Evolutionary conservation across 148 eudicot species (phyloP).

Genomic region (Nyssa sinensis): DNA sequence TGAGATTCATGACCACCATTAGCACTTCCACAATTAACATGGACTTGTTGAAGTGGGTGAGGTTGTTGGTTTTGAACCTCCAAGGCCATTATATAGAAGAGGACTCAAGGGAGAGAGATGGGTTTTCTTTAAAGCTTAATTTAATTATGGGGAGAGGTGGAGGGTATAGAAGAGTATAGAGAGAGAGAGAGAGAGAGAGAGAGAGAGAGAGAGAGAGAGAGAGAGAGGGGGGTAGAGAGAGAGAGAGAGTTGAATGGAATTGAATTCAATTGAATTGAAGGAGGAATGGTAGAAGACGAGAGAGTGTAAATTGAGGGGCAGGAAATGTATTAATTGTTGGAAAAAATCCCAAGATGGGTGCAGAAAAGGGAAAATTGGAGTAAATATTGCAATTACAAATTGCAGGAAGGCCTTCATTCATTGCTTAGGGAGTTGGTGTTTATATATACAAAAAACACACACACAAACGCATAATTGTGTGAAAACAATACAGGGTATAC

Average conservation of each 20-base stretch:
- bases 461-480: background rate
- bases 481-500: too few species aligned
- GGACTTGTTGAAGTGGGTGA: conserved; percentile 19
- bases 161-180: conserved; percentile 2
- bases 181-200: conserved; percentile 2
- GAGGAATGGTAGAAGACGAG: conserved; percentile 19
- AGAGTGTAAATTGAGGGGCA: conserved; percentile 25
- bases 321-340: conserved; percentile 29
- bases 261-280: conserved; percentile 17
- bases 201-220: conserved; percentile 24
- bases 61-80: conserved; percentile 36
- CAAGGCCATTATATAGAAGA: conserved; percentile 59
- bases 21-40: too few species aligned
- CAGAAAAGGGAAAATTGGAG: conserved; percentile 34
- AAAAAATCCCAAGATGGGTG: conserved; percentile 32
- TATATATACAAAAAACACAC: background rate
- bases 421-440: conserved; percentile 31
- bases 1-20: background rate
- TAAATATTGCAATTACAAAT: conserved; percentile 39
- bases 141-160: conserved; percentile 28
- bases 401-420: conserved; percentile 37
- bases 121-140: conserved; percentile 52
- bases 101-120: conserved; percentile 34
- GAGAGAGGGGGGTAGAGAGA: too few species aligned
- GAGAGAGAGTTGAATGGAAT: too few species aligned